A percentile compares a stretch with the other conserved stretches of the same genome.
These are phyloP conservation scores for Mortierella sp. DNA, from an alignment of 371 early-diverging fungal species.

Conservation along the genomic window DNA sequence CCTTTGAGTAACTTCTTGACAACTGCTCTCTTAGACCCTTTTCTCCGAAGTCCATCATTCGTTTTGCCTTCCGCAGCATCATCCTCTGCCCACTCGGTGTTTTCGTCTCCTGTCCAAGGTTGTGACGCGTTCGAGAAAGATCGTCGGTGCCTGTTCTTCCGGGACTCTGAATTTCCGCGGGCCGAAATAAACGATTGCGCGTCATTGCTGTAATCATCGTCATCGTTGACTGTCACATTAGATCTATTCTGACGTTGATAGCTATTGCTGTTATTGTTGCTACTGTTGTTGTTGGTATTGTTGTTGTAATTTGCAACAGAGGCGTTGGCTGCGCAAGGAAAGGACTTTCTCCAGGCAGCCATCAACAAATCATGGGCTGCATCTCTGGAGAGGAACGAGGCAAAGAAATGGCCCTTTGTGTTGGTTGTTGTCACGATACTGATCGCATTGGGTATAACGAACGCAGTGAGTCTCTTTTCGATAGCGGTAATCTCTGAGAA, in stretches of 20 bases:
- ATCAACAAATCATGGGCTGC: constrained; percentile 77
- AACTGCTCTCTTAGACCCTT: constrained; percentile 10
- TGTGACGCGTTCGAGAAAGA: constrained; percentile 21
- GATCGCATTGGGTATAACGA: constrained; percentile 90
- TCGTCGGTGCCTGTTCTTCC: constrained; percentile 29
- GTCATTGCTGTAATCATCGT: constrained; percentile 32
- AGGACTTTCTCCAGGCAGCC: constrained; percentile 75
- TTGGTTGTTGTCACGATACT: constrained; percentile 73
- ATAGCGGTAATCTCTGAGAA: constrained; percentile 87
- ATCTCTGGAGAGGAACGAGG: constrained; percentile 86
- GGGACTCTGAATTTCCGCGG: constrained; percentile 22
- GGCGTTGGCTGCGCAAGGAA: constrained; percentile 41
- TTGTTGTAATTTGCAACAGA: constrained; percentile 9
- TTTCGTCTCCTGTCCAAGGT: constrained; percentile 29
- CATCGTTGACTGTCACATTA: constrained; percentile 23
- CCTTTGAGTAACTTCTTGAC: constrained; percentile 27
- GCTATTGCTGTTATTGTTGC: constrained; percentile 3
- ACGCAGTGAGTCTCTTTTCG: constrained; percentile 82
- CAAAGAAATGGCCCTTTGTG: constrained; percentile 71
- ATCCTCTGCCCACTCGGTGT: constrained; percentile 7
- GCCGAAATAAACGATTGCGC: constrained; percentile 46
- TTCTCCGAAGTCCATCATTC: constrained; percentile 3
- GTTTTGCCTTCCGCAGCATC: constrained; percentile 5
- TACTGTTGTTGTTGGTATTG: neutral
- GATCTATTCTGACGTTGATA: constrained; percentile 33